Conservation (phyloP, 2,329 filamentous ascomycete species). For the Zymoseptoria brevis region DNA sequence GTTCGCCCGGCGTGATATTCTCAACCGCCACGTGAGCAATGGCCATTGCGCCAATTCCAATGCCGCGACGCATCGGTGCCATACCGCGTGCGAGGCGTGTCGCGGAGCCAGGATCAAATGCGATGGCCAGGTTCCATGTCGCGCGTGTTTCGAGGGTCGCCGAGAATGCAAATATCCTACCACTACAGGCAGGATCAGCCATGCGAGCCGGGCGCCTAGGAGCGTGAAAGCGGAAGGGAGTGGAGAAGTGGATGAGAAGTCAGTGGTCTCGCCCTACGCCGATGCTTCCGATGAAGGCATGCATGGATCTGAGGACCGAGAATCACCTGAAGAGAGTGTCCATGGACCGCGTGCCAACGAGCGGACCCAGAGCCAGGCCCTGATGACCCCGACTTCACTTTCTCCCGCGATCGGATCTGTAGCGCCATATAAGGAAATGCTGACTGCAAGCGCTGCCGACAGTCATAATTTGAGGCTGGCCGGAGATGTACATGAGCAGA, state of each 20-base stretch:
- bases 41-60: slow-evolving; percentile 5
- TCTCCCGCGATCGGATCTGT: background rate
- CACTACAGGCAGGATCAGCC: slow-evolving; percentile 10
- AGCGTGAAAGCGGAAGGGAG: background rate
- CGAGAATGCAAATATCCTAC: slow-evolving; percentile 10
- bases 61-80: slow-evolving; percentile 6
- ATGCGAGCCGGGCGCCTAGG: slow-evolving; percentile 2
- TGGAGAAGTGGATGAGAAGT: background rate
- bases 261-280: background rate
- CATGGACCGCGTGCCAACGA: background rate
- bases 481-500: background rate
- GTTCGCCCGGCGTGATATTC: slow-evolving; percentile 12
- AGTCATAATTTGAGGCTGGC: background rate
- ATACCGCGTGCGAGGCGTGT: slow-evolving; percentile 14
- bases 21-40: slow-evolving; percentile 11
- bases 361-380: background rate
- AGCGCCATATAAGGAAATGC: background rate
- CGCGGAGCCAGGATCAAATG: slow-evolving; percentile 12
- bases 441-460: background rate
- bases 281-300: background rate
- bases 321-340: background rate
- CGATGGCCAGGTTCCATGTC: slow-evolving; percentile 10
- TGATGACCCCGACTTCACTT: background rate
- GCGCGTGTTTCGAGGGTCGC: slow-evolving; percentile 5
- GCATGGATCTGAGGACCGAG: background rate